Evolutionary conservation across 495 filamentous ascomycete genomes (phyloP), one percentile per base, ranked within the genome.

Genomic region (Glonium stellatum): DNA sequence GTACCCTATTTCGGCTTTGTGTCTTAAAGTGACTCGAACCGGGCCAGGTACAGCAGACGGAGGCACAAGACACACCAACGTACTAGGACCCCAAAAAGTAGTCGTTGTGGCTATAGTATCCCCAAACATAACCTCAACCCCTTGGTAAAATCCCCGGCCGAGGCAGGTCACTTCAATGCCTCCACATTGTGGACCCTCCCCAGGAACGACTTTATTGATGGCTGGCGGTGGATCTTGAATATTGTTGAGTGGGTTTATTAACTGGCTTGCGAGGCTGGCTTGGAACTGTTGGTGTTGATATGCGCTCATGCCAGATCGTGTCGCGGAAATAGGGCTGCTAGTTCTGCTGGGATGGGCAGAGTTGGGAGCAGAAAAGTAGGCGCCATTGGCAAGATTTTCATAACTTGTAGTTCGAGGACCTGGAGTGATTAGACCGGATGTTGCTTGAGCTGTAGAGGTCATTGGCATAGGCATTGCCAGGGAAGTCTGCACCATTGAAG

Each of bases 91-190:
- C 85, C 89, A 95, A 66, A 79, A 95, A 0, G 87, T 89, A 11
- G 88, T 92, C 10, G 86, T 88, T 0, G 84, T 86, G 10, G 92
- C 92, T 36, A 82, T 77, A 4, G 78, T 79, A 47, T 89, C 84
- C 18, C 91, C 92, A 71, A 97, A 97, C 65, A 91, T 85, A 58
- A 96, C 89, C 56, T 89, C 87, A 67, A 92, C 81, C 5, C 88
- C 89, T 48, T 85, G 82, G 37, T 81, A 83, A 65, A 96, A 96
- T 21, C 84, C 84, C 64, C 82, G 86, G 5, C 92, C 92, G 25
- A 92, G 75, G 55, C 92, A 78, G 0, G 87, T 90, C 12, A 96
- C 89, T 66, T 96, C 91, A 35, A 88, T 87, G 12, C 90, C 90
- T 58, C 92, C 92, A 23, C 79, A 79, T 44, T 84, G 84, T 10